phyloP scores from a whole-genome alignment of 2,329 filamentous ascomycete genomes.

The Ophidiomyces ophidiicola region DNA sequence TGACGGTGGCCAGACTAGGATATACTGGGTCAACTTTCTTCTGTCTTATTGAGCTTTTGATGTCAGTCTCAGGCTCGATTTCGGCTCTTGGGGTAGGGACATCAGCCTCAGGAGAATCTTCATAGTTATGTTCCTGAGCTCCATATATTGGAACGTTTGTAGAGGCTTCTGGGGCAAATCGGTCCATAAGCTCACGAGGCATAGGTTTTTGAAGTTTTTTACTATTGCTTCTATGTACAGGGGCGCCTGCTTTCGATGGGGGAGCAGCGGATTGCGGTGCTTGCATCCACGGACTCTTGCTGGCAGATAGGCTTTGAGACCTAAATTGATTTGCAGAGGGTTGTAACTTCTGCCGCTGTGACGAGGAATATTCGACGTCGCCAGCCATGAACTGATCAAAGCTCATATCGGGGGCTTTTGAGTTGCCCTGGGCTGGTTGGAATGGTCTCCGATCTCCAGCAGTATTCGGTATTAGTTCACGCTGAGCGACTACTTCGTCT shows the following conservation, averaged over 20 bases:
- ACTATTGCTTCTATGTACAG: constrained; percentile 14
- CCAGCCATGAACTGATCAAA: constrained; percentile 5
- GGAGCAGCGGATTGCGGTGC: background rate
- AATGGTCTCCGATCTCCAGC: background rate
- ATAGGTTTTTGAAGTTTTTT: constrained; percentile 15
- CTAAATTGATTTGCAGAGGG: constrained; percentile 5
- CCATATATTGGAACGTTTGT: background rate
- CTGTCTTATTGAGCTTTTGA: background rate
- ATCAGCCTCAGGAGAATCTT: background rate
- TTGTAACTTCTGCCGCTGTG: background rate
- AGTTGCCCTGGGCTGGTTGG: background rate
- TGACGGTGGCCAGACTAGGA: constrained; percentile 5
- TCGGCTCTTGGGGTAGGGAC: background rate
- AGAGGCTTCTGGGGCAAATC: background rate
- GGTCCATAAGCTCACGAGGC: constrained; percentile 4
- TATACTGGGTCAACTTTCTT: background rate
- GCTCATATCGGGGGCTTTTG: too few species aligned
- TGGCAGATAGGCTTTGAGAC: background rate
- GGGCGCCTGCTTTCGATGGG: background rate
- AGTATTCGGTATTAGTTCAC: background rate
- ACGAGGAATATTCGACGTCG: background rate
- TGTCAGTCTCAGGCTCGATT: background rate
- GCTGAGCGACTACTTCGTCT: background rate
- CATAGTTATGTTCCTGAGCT: background rate
- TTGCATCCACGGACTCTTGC: background rate